phyloP scores from a whole-genome alignment of 495 filamentous ascomycete genomes.

The Margaritispora aquatica region DNA sequence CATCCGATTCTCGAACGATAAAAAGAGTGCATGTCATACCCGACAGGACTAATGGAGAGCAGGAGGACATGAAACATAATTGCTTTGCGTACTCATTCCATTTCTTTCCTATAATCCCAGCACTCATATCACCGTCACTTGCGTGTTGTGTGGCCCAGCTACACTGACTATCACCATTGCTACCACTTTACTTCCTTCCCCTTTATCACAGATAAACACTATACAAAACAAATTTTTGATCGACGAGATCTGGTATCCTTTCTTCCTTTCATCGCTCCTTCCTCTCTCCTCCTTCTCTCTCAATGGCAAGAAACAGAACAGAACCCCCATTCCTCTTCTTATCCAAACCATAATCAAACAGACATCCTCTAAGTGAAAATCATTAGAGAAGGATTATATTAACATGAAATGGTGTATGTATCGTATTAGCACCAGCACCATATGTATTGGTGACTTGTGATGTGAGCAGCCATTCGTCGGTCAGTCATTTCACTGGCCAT shows the following conservation, averaged over 20 bases:
- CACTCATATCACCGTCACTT: background rate
- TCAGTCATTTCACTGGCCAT: constrained; percentile 28
- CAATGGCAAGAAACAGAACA: background rate
- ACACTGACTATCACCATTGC: background rate
- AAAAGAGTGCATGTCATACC: no score
- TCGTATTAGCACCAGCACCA: background rate
- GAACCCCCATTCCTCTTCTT: background rate
- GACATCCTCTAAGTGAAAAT: background rate
- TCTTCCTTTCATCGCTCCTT: no score
- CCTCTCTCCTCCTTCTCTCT: background rate
- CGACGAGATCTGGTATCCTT: constrained; percentile 21
- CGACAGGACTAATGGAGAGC: no score
- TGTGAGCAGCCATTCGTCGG: background rate
- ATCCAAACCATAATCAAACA: no score
- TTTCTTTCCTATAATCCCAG: background rate
- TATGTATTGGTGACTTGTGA: background rate
- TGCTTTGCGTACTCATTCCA: background rate
- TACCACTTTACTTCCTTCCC: background rate
- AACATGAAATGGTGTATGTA: constrained; percentile 7
- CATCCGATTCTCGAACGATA: background rate
- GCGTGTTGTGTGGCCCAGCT: background rate
- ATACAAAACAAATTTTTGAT: constrained; percentile 14
- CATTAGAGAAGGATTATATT: background rate
- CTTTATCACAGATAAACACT: background rate
- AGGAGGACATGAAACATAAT: background rate